These are phyloP conservation scores for Brassica hybrid DNA, from an alignment of 441 rosid species.

Conservation along the genomic window DNA sequence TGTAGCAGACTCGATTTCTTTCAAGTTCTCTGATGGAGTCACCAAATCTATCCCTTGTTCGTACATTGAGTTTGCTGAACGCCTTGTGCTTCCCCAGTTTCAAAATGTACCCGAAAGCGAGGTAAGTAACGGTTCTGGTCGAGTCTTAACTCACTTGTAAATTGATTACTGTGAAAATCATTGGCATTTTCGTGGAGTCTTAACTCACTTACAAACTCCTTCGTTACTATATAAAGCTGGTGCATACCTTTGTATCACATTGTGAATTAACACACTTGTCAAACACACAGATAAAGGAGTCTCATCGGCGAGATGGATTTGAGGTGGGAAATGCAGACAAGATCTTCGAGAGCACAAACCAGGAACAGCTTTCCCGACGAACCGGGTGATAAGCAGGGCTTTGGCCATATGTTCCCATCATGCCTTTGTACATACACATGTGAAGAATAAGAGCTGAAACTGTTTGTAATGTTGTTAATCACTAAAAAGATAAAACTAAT, in stretches of 20 bases:
- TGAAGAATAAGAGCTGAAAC: conserved; percentile 28
- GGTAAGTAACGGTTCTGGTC: conserved; percentile 44
- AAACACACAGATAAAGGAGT: conserved; percentile 62
- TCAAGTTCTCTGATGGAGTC: conserved; percentile 69
- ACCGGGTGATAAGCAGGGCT: conserved; percentile 12
- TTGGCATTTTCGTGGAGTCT: not conserved
- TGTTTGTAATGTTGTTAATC: conserved; percentile 27
- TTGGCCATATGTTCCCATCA: not conserved
- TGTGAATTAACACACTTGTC: not conserved
- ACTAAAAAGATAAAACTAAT: conserved; percentile 10
- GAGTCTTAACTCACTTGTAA: not conserved
- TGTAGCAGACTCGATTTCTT: conserved; percentile 71
- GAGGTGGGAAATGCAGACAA: conserved; percentile 95
- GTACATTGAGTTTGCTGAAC: conserved; percentile 91
- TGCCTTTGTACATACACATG: conserved; percentile 22
- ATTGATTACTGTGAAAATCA: not conserved
- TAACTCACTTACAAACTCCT: not conserved
- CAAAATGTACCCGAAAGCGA: conserved; percentile 57
- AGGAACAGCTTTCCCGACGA: conserved; percentile 33
- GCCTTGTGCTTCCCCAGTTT: conserved; percentile 79
- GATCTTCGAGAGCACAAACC: conserved; percentile 82
- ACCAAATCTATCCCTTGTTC: conserved; percentile 73
- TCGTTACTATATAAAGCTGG: not conserved
- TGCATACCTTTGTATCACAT: conserved; percentile 1
- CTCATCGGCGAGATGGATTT: conserved; percentile 83